Base-by-base conservation (phyloP, 2,329 filamentous ascomycete species). In the Metarhizium guizhouense region DNA sequence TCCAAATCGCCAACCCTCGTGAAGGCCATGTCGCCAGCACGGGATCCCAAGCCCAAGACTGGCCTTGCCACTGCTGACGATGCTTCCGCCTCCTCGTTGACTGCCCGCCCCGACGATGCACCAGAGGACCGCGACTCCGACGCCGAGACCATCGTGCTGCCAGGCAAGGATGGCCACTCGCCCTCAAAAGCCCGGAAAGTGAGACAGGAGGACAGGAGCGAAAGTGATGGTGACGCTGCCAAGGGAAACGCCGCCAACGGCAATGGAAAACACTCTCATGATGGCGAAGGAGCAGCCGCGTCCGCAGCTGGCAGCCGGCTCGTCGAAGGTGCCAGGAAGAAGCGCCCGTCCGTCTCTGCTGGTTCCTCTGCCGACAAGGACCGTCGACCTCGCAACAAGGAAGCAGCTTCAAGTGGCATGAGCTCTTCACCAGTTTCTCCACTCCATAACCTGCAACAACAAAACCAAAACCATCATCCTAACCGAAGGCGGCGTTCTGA, bases 111-210 rank as follows among this genome's bases (percentile, higher is more conserved):
- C 20, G 65, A 70, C 53, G 74, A 79, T 55, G 68, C 63, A 54
- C 68, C 67, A 25, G 72, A 73, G 56, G 84, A 85, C 57, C 83
- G 78, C 64, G 83, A 86, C 63, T 88, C 85, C 1, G 85, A 88
- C 65, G 85, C 85, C 51, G 85, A 88, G 71, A 88, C 85, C 14
- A 86, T 88, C 59, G 84, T 88, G 40, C 69, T 87, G 38, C 78
- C 83, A 11, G 82, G 82, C 32, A 86, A 85, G 65, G 80, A 86
- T 65, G 82, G 81, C 43, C 74, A 82, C 63, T 86, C 83, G 29
- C 83, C 82, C 0, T 81, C 82, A 57, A 86, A 86, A 68, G 74
- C 75, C 57, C 78, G 82, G 57, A 86, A 85, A 69, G 74, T 81
- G 50, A 86, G 85, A 66, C 81, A 85, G 60, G 84, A 86, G 65